Conservation (phyloP, 116 monocot genomes). For the Papilionanthe hybrid region DNA sequence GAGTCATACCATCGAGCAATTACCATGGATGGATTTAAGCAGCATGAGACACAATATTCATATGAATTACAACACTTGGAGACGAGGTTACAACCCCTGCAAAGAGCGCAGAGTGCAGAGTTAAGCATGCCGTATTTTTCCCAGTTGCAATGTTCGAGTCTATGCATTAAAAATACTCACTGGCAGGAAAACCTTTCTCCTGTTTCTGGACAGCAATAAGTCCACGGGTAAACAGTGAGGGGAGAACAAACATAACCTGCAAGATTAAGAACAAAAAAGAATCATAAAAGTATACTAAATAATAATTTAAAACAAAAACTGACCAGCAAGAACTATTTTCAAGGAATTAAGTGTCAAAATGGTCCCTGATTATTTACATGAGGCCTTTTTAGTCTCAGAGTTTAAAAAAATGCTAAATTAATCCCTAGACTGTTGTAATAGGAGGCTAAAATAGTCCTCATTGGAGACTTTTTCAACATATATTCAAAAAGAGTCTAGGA, state of each 20-base stretch:
- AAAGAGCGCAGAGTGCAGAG: conserved; percentile 11
- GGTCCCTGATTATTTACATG: too few relatives aligned
- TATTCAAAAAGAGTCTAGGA: too few relatives aligned
- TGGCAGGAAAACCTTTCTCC: conserved; percentile 81
- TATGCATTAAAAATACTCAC: conserved; percentile 35
- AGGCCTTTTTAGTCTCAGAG: too few relatives aligned
- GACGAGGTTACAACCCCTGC: conserved; percentile 87
- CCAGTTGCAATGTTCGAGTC: neutral
- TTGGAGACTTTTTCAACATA: too few relatives aligned
- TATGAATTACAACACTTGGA: conserved; percentile 92
- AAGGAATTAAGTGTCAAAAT: too few relatives aligned
- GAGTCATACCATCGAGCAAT: neutral
- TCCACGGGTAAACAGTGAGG: conserved; percentile 46
- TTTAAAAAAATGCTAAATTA: too few relatives aligned
- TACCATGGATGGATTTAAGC: conserved; percentile 84
- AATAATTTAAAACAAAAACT: neutral
- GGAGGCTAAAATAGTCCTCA: too few relatives aligned
- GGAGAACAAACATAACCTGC: conserved; percentile 88
- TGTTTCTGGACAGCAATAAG: conserved; percentile 69
- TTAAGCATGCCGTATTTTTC: neutral
- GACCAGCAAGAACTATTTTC: neutral
- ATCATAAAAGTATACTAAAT: neutral
- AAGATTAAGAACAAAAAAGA: conserved; percentile 12
- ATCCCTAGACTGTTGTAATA: too few relatives aligned
- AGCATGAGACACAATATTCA: conserved; percentile 98